Evolutionary conservation across 768 basidiomycete genomes (phyloP).

Genomic region (Mycena alexandri): DNA sequence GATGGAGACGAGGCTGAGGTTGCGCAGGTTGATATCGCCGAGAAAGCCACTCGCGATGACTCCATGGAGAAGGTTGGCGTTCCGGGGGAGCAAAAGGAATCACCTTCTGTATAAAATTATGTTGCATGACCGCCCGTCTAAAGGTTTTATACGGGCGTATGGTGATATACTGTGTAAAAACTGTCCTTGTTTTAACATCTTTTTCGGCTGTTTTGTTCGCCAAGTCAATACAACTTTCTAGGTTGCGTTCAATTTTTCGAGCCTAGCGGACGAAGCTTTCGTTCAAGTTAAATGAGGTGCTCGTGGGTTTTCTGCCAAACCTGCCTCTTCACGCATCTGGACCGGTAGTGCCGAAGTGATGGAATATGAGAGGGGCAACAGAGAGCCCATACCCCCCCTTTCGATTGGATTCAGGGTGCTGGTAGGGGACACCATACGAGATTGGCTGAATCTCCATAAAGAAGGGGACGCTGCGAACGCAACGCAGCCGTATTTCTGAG

Average conservation of each 20-base stretch:
- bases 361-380: slow-evolving; percentile 2
- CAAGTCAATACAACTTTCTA: slow-evolving; percentile 20
- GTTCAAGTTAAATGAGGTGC: slow-evolving; percentile 8
- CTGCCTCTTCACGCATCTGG: background rate
- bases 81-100: slow-evolving; percentile 20
- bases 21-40: too few relatives aligned
- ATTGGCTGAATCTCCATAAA: too few relatives aligned
- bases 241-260: slow-evolving; percentile 15
- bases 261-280: slow-evolving; percentile 8
- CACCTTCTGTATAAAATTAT: slow-evolving; percentile 21
- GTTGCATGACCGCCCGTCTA: slow-evolving; percentile 13
- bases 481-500: too few relatives aligned
- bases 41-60: slow-evolving; percentile 23
- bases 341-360: slow-evolving; percentile 2
- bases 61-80: slow-evolving; percentile 23
- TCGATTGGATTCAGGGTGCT: too few relatives aligned
- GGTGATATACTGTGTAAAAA: slow-evolving; percentile 20
- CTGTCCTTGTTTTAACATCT: slow-evolving; percentile 11
- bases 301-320: slow-evolving; percentile 2
- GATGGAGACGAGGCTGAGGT: too few relatives aligned
- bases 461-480: too few relatives aligned
- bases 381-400: background rate
- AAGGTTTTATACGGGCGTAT: slow-evolving; percentile 13
- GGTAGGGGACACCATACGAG: too few relatives aligned
- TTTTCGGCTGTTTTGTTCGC: slow-evolving; percentile 9